These are phyloP conservation scores for Auriscalpium orientale DNA, from an alignment of 768 basidiomycete genomes.

Conservation along the genomic window DNA sequence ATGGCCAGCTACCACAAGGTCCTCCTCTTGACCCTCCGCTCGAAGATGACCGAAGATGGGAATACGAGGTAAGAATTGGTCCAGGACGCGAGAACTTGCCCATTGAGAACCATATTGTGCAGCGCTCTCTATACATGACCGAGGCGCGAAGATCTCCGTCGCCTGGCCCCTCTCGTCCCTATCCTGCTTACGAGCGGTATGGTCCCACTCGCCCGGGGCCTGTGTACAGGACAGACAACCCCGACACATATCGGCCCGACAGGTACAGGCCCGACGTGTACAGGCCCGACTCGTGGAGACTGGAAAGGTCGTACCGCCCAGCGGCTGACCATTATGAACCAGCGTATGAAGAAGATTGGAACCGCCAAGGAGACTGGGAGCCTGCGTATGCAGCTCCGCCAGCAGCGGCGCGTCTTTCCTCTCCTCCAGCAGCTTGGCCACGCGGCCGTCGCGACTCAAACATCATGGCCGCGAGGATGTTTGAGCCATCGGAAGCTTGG, in stretches of 20 bases:
- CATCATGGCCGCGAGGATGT: slow-evolving; percentile 43
- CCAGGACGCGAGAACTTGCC: background rate
- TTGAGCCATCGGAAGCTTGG: slow-evolving; percentile 71
- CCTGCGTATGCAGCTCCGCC: slow-evolving; percentile 21
- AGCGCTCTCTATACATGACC: slow-evolving; percentile 10
- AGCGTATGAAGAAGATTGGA: slow-evolving; percentile 38
- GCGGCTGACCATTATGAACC: slow-evolving; percentile 1
- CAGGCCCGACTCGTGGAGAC: slow-evolving; percentile 38
- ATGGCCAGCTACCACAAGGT: background rate
- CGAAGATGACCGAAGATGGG: background rate
- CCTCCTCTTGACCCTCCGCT: background rate
- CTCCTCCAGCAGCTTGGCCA: slow-evolving; percentile 6
- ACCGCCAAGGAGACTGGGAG: slow-evolving; percentile 36
- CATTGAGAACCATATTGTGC: background rate
- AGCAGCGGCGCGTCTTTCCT: slow-evolving; percentile 35
- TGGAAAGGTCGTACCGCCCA: slow-evolving; percentile 31
- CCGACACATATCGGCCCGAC: slow-evolving; percentile 32
- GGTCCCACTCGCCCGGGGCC: slow-evolving; percentile 31
- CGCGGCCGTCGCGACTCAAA: slow-evolving; percentile 20
- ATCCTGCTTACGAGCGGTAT: slow-evolving; percentile 44
- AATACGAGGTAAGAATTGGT: background rate
- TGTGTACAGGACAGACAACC: slow-evolving; percentile 31
- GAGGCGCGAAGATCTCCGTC: slow-evolving; percentile 39
- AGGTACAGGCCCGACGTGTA: slow-evolving; percentile 3
- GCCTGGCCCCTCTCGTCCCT: slow-evolving; percentile 37